phyloP scores from a whole-genome alignment of 139 green algal species.

The Spirogloea muscicola region DNA sequence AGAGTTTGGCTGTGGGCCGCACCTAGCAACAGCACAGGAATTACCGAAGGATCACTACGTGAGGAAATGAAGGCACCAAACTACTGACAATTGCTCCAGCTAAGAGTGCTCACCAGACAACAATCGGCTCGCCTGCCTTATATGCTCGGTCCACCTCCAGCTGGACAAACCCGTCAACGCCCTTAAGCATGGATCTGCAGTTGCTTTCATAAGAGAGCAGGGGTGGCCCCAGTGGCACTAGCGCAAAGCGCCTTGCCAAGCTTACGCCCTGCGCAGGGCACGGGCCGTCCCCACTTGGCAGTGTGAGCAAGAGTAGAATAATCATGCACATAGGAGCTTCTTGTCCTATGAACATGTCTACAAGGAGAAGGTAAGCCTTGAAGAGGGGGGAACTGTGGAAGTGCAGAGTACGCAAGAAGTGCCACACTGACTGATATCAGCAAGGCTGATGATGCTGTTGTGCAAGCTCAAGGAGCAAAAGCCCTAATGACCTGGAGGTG shows the following conservation, averaged over 20 bases:
- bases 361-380: no score
- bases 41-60: no score
- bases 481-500: conserved; percentile 66
- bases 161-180: conserved; percentile 57
- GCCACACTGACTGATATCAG: no score
- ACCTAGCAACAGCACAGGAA: conserved; percentile 53
- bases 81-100: no score
- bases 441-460: no score
- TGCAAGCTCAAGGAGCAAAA: background rate
- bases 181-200: conserved; percentile 68
- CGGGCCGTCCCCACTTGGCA: background rate
- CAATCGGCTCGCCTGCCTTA: conserved; percentile 66
- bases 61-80: no score
- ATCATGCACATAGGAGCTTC: no score
- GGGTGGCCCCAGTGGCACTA: conserved; percentile 87
- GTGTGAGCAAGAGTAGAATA: background rate
- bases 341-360: no score
- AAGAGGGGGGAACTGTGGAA: no score
- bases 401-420: no score
- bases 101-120: conserved; percentile 64
- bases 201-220: conserved; percentile 78
- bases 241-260: conserved; percentile 78
- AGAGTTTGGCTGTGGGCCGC: conserved; percentile 88
- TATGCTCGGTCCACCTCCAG: conserved; percentile 69
- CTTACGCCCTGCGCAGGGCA: conserved; percentile 64